Percentiles rank a stretch among this genome's conserved stretches.
phyloP scores from a whole-genome alignment of 768 basidiomycete genomes.

The Mycena venus region DNA sequence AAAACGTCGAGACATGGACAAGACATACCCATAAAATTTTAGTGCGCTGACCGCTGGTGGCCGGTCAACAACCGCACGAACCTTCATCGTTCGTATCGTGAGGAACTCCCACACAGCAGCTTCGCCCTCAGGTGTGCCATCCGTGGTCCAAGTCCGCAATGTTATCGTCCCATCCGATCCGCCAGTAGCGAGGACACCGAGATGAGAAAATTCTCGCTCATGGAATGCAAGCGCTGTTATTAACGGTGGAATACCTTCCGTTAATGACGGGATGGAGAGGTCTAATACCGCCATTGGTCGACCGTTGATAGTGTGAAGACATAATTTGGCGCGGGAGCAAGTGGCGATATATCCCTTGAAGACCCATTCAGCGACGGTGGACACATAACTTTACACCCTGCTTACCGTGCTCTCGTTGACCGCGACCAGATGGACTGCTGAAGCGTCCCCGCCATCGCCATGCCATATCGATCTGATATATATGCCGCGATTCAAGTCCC shows the following conservation, averaged over 20 bases:
- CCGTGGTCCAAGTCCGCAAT: slow-evolving; percentile 88
- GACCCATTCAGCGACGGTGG: neutral
- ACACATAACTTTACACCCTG: slow-evolving; percentile 17
- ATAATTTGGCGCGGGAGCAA: slow-evolving; percentile 78
- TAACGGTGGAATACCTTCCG: slow-evolving; percentile 60
- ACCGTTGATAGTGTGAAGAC: slow-evolving; percentile 90
- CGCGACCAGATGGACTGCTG: slow-evolving; percentile 74
- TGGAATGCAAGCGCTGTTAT: slow-evolving; percentile 89
- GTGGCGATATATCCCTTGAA: slow-evolving; percentile 88
- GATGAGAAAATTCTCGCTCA: slow-evolving; percentile 86
- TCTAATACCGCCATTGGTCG: slow-evolving; percentile 81
- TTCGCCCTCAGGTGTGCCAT: slow-evolving; percentile 76
- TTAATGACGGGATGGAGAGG: slow-evolving; percentile 60
- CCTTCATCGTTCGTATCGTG: slow-evolving; percentile 76
- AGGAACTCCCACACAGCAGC: slow-evolving; percentile 83
- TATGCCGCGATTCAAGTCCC: slow-evolving; percentile 89
- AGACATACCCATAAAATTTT: slow-evolving; percentile 79
- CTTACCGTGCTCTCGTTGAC: slow-evolving; percentile 91
- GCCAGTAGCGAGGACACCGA: slow-evolving; percentile 86
- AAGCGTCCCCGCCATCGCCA: slow-evolving; percentile 52
- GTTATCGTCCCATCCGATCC: slow-evolving; percentile 81
- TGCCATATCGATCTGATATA: slow-evolving; percentile 90
- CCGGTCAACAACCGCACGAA: slow-evolving; percentile 58
- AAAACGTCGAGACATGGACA: slow-evolving; percentile 8
- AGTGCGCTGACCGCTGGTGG: slow-evolving; percentile 80